Evolutionary conservation across 2,329 filamentous ascomycete genomes (phyloP), one percentile per base, ranked within the genome.

Genomic region (Diaporthe nobilis): DNA sequence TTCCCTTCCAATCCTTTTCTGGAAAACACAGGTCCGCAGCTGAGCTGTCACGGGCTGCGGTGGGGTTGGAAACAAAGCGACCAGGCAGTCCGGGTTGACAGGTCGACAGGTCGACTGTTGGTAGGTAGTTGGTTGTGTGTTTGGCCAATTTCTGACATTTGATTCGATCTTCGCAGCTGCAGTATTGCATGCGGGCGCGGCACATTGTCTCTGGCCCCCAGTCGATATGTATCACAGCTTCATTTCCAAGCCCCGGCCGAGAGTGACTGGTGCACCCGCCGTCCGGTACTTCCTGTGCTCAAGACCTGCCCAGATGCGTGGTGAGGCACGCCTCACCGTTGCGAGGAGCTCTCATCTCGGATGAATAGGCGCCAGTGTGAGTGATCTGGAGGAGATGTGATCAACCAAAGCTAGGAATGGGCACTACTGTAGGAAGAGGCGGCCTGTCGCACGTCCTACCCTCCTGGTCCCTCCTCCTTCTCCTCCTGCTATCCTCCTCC

Each of bases 131-230:
- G 61, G 39, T 47, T 31, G 15, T 65, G 34, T 65, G 60, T 65
- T 65, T 31, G 60, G 60, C 5, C n/a, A 15, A 4, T 25, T 53
- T 39, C 51, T 67, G 44, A 51, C 42, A 67, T 67, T 67, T 63
- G 58, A 63, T 63, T 47, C 51, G 63, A 53, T 49, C 25, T 37
- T n/a, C 28, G 44, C 47, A n/a, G 51, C 44, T 20, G 63, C 12
- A 53, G 31, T 31, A 9, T 42, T 31, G 34, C 34, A 42, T 51
- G 63, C 63, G 13, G 34, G 65, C 13, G 47, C 34, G 49, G 65
- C 49, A 68, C 22, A 42, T 70, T 70, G 65, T 70, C 65, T 70
- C 65, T 70, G 31, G 34, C 65, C 42, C 47, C 47, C 31, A 68
- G 34, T 39, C 47, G 34, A 68, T 13, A 53, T 68, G 65, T 68